A percentile compares a stretch with the other conserved stretches of the same genome.
These are phyloP conservation scores for Saccharomyces hybrid DNA, from an alignment of 1,139 yeast genomes.

Conservation along the genomic window DNA sequence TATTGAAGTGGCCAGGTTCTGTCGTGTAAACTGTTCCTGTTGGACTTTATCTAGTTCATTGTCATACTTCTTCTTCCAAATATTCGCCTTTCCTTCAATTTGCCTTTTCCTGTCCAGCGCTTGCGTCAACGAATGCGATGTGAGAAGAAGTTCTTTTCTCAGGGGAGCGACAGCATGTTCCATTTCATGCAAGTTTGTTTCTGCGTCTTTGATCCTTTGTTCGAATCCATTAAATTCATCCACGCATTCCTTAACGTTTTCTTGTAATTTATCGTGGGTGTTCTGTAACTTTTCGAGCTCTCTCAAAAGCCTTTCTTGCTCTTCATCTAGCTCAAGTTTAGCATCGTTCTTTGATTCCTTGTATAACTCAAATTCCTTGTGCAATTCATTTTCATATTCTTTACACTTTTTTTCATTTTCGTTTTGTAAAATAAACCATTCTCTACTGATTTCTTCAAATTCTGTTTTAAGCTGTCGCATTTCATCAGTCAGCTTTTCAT, in stretches of 20 bases:
- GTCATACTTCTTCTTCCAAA: background rate
- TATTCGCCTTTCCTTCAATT: background rate
- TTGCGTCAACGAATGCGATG: background rate
- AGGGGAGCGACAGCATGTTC: background rate
- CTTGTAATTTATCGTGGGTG: background rate
- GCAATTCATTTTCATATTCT: slow-evolving; percentile 10
- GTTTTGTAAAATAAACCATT: slow-evolving; percentile 8
- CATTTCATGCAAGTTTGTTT: background rate
- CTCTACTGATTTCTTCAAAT: slow-evolving; percentile 8
- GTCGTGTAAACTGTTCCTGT: background rate
- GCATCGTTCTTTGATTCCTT: slow-evolving; percentile 13
- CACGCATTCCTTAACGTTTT: background rate
- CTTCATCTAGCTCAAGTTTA: slow-evolving; percentile 5
- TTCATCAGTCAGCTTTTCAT: slow-evolving; percentile 14
- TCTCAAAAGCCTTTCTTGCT: slow-evolving; percentile 1
- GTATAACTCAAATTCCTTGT: slow-evolving; percentile 11
- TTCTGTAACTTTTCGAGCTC: background rate
- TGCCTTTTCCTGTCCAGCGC: background rate
- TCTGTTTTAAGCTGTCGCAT: slow-evolving; percentile 15
- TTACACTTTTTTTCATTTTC: slow-evolving; percentile 10
- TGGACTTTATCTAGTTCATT: background rate
- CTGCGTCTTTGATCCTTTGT: background rate
- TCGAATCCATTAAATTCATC: background rate
- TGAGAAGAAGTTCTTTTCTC: background rate
- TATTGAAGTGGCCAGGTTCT: slow-evolving; percentile 1